Evolutionary conservation across 1,139 yeast genomes (phyloP), one percentile per base, ranked within the genome.

Genomic region (Nakaseomyces kungkrabaensis): DNA sequence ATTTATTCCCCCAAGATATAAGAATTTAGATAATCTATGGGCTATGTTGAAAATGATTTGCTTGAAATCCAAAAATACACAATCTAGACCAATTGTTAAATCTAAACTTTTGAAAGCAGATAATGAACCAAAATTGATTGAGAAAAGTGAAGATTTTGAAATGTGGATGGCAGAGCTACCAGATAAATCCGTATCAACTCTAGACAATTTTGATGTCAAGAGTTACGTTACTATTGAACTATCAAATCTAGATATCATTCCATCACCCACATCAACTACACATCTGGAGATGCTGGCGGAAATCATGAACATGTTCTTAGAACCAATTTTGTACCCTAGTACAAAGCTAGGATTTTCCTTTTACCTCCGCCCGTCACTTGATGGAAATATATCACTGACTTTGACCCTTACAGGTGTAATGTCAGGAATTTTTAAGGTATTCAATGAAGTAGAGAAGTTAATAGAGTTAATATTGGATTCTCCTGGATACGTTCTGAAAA

Each of bases 321-420:
- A 71, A n/a, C 60, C 66, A 1, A 56, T 55, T 4, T 56, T 83
- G 3, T 82, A 81, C 58, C 72, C 74, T 0, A 72, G 81, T 0
- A 77, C 79, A 51, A 59, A 70, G 26, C 54, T 79, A 10, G 78
- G 80, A 3, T 80, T 72, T 56, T 66, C 76, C 0, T 82, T 82
- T 77, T 79, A 76, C 24, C 53, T 81, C 0, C 69, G 65, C 40
- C 75, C 86, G 0, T 75, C 81, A 4, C 55, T 68, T 25, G 73
- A 74, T 52, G 79, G 82, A 6, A 76, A 73, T 44, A 71, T 73
- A 1, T 73, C 81, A 5, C 59, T 82, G 6, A 63, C 74, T 0
- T 57, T 82, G 37, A 75, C 74, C 4, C 59, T 80, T 0, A 67
- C 74, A 43, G 89, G 89, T 0, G 72, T 75, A 24, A 57, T 62